Base-by-base conservation (phyloP, 805 yeast genomes). In the Wickerhamiella kazuoi region DNA sequence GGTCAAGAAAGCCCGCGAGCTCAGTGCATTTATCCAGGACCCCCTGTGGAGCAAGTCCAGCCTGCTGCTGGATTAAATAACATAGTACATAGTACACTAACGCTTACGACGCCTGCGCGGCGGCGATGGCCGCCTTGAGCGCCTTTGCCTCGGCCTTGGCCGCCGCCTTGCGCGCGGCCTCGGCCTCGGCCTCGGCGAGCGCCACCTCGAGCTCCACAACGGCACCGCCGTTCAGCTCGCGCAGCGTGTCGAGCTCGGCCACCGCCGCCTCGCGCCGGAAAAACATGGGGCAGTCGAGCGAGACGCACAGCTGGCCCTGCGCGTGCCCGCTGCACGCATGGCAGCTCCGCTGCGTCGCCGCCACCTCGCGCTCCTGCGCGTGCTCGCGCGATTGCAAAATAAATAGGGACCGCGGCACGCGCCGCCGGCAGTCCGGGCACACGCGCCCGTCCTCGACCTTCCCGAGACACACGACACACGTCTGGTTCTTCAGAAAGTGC, bases 11-110 rank as follows among this genome's bases (percentile, higher is more conserved):
- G 68, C 87, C 17, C 72, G 74, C 48, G 74, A 77, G 1, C 67
- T 86, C 46, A 75, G 76, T 41, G 76, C 83, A 38, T 87, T 90
- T 51, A 74, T 90, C 39, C 95, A 87, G 57, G 86, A 81, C 51
- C 93, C 82, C 4, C 67, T 62, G 30, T 82, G 93, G 93, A 81
- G 71, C 46, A 64, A 64, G 48, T 36, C 41, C 15, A 23, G 34
- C 15, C 29, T 37, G n/a, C n/a, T n/a, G n/a, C n/a, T n/a, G n/a
- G n/a, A n/a, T 15, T n/a, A n/a, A n/a, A n/a, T n/a, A n/a, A n/a
- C n/a, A n/a, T n/a, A n/a, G n/a, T n/a, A n/a, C n/a, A n/a, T n/a
- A n/a, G n/a, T n/a, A n/a, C n/a, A n/a, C n/a, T n/a, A n/a, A n/a
- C n/a, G n/a, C n/a, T n/a, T n/a, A n/a, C n/a, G n/a, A n/a, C n/a